A percentile compares a stretch with the other conserved stretches of the same genome.
Conservation (phyloP, 441 rosid genomes). For the Erodium chrysanthum region DNA sequence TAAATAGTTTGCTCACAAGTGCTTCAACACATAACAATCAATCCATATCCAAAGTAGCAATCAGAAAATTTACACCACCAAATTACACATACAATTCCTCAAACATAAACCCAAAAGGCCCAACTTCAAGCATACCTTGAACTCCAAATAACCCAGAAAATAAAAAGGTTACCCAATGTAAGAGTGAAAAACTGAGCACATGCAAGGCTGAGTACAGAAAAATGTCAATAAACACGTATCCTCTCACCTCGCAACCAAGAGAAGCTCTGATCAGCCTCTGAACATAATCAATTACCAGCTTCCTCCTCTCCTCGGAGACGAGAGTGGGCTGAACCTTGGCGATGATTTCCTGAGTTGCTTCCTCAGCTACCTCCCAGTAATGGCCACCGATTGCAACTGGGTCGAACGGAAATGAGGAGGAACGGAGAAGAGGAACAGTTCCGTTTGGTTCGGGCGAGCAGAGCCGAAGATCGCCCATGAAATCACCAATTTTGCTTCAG, state of each 20-base stretch:
- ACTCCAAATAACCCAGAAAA: too few relatives aligned
- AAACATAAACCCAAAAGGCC: too few relatives aligned
- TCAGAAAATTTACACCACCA: background rate
- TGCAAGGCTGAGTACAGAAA: background rate
- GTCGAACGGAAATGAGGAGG: constrained; percentile 20
- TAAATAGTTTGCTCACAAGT: background rate
- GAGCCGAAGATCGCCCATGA: constrained; percentile 58
- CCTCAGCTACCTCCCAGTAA: constrained; percentile 56
- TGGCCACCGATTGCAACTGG: constrained; percentile 31
- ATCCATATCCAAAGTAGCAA: background rate
- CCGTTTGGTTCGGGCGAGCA: constrained; percentile 32
- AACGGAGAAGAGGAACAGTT: constrained; percentile 25
- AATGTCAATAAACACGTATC: background rate
- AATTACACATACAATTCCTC: background rate
- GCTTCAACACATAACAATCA: background rate
- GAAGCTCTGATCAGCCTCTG: constrained; percentile 40
- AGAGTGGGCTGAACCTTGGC: constrained; percentile 61
- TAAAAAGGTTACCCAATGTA: background rate
- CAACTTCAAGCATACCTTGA: too few relatives aligned
- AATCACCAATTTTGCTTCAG: constrained; percentile 2
- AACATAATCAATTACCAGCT: constrained; percentile 58
- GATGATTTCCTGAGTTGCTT: constrained; percentile 48
- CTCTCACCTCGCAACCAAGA: constrained; percentile 54
- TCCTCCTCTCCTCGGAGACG: constrained; percentile 62
- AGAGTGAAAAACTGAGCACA: background rate